These are phyloP conservation scores for Dothideomycetes sp. DNA, from an alignment of 2,329 filamentous ascomycete species.

Conservation along the genomic window DNA sequence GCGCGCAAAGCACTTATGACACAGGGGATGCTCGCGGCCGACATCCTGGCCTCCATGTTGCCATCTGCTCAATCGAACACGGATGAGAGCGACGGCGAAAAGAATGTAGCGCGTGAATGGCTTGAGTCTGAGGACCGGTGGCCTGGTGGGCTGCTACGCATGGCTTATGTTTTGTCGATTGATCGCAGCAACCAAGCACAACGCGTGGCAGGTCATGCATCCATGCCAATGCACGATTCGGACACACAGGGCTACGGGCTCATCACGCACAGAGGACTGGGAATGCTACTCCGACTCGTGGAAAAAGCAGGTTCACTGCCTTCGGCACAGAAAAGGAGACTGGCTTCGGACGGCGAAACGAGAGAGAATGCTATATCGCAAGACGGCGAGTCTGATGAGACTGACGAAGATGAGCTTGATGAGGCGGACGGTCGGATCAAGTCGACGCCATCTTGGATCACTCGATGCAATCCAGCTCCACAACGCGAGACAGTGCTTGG, in stretches of 20 bases:
- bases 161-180: conserved; percentile 59
- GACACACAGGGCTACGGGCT: conserved; percentile 26
- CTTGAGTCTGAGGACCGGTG: conserved; percentile 77
- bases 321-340: conserved; percentile 17
- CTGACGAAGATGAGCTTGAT: conserved; percentile 17
- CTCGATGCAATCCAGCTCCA: conserved; percentile 36
- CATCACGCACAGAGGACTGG: conserved; percentile 36
- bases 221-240: conserved; percentile 11
- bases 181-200: conserved; percentile 9
- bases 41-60: conserved; percentile 71
- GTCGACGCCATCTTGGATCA: conserved; percentile 9
- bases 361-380: conserved; percentile 15
- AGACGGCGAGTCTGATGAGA: conserved; percentile 22
- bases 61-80: conserved; percentile 14
- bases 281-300: conserved; percentile 38
- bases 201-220: conserved; percentile 18
- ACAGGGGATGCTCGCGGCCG: conserved; percentile 82
- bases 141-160: conserved; percentile 65
- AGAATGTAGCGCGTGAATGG: conserved; percentile 65
- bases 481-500: conserved; percentile 39
- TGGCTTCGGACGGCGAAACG: conserved; percentile 5
- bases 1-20: conserved; percentile 80
- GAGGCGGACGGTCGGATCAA: conserved; percentile 16
- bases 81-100: conserved; percentile 18
- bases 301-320: conserved; percentile 30